A percentile compares a stretch with the other conserved stretches of the same genome.
Evolutionary conservation across 2,329 filamentous ascomycete genomes (phyloP).

Genomic region (Talaromyces sp.): DNA sequence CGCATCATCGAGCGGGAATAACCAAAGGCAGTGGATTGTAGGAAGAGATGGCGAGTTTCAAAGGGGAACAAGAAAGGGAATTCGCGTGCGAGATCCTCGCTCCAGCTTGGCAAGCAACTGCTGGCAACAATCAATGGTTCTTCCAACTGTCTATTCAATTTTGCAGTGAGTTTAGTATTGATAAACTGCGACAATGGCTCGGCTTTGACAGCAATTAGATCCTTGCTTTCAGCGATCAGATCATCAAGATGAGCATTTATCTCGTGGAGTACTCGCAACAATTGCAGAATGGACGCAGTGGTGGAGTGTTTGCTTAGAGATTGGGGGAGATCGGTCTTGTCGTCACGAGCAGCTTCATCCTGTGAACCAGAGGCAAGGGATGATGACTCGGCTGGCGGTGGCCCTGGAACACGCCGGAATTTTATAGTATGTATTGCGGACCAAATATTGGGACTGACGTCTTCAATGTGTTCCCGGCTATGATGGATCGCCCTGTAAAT

Average conservation of each 20-base stretch:
- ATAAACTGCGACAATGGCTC: slow-evolving; percentile 93
- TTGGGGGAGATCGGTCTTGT: slow-evolving; percentile 62
- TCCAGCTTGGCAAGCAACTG: slow-evolving; percentile 93
- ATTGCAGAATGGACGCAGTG: slow-evolving; percentile 78
- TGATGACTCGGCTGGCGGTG: slow-evolving; percentile 68
- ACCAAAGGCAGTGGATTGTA: slow-evolving; percentile 96
- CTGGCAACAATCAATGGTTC: slow-evolving; percentile 96
- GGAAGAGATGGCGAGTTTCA: slow-evolving; percentile 91
- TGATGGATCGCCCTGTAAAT: slow-evolving; percentile 92
- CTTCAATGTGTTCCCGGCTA: slow-evolving; percentile 58
- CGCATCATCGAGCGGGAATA: slow-evolving; percentile 96
- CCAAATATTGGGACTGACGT: slow-evolving; percentile 75
- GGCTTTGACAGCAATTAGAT: slow-evolving; percentile 64
- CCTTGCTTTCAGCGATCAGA: slow-evolving; percentile 73
- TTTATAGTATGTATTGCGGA: slow-evolving; percentile 86
- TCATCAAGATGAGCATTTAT: slow-evolving; percentile 92
- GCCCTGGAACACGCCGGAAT: slow-evolving; percentile 80
- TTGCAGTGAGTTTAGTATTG: slow-evolving; percentile 96
- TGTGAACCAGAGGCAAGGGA: slow-evolving; percentile 54
- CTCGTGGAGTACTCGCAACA: slow-evolving; percentile 87
- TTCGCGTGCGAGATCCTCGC: slow-evolving; percentile 84
- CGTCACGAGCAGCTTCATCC: slow-evolving; percentile 47
- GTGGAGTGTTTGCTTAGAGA: slow-evolving; percentile 79
- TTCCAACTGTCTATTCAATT: slow-evolving; percentile 92
- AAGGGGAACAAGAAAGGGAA: slow-evolving; percentile 98